Evolutionary conservation across 257 asterid genomes (phyloP), one percentile per base, ranked within the genome.

Genomic region (Nicotiana attenuata): DNA sequence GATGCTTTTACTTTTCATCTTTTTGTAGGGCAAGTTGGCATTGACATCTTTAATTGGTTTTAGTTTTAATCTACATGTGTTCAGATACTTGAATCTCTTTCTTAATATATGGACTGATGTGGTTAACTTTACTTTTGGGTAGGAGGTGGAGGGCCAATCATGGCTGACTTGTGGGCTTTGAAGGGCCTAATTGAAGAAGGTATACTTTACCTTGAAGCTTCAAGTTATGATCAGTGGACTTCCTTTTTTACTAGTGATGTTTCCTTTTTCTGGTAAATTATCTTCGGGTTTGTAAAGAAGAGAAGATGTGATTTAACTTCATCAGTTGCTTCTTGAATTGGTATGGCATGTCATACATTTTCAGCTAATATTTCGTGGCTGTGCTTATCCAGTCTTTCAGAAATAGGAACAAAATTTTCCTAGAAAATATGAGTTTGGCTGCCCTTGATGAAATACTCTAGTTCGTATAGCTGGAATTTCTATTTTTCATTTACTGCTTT

Each of bases 71-170:
- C 80, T 47, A 26, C 50, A 15, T 24, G 41, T 50, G 64, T 50
- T 75, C 63, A 75, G 80, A 50, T 75, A 50, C 63, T 24, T 73
- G 45, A 75, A 7, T 24, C 0, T 22, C 45, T 24, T 50, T 75
- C 63, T 24, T 35, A 50, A 26, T 65, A 45, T 80, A 26, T 65
- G 64, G 22, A 64, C 60, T 26, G 22, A 64, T 50, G 17, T 20
- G 14, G 31, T 52, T 80, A 55, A 31, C 57, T 71, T 68, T 76
- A 38, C 38, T 78, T 80, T 56, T 84, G 85, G 85, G 61, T 89
- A 96, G 99, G 99, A 78, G 98, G 97, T 61, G 99, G 98, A 55
- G 99, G 99, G 57, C 97, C 98, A 80, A 96, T 96, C 84, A 92
- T 96, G 99, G 97, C 95, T 81, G 99, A 94, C 87, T 88, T 96